Evolutionary conservation across 441 rosid genomes (phyloP), one percentile per base, ranked within the genome.

Genomic region (Euphorbia schlechtendalii): DNA sequence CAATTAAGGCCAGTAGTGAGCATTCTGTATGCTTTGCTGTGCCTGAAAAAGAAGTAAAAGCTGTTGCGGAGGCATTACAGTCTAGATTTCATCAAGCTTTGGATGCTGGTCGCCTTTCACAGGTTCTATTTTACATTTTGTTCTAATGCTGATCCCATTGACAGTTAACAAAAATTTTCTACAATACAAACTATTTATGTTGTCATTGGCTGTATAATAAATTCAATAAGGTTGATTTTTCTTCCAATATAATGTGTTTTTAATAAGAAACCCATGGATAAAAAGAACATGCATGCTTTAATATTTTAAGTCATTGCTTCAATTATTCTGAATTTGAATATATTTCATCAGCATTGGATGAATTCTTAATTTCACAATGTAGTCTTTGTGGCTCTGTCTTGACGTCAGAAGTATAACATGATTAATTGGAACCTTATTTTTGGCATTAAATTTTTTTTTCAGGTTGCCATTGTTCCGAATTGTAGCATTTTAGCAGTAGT

Each of bases 401-500:
- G 40, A 20, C 8, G 17, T 63, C 24, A 36, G 18, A 30, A 34
- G 27, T 32, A 43, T 15, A 20, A 20, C 20, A 30, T 38, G 36
- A 14, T 69, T 40, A 30, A 13, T 43, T 65, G 68, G n/a, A 56
- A 32, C 62, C 22, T 24, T 64, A 62, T 51, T 59, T 73, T 59
- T 40, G 21, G 30, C 45, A 41, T 40, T 51, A 24, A 30, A 30
- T 74, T 69, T 45, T 43, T 34, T 73, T 72, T 27, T 61, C 78
- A 89, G 98, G 88, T 92, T 63, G 88, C 81, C 45, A 71, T 89
- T 66, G 77, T 92, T 77, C 87, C 81, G 56, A 89, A 87, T 63
- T 87, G 96, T 80, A 89, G 98, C 77, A 89, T 92, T 93, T 56
- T 92, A 93, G n/a, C n/a, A n/a, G n/a, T n/a, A n/a, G n/a, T n/a